Conservation (phyloP, 139 green algal species). For the Eudorina sp. region DNA sequence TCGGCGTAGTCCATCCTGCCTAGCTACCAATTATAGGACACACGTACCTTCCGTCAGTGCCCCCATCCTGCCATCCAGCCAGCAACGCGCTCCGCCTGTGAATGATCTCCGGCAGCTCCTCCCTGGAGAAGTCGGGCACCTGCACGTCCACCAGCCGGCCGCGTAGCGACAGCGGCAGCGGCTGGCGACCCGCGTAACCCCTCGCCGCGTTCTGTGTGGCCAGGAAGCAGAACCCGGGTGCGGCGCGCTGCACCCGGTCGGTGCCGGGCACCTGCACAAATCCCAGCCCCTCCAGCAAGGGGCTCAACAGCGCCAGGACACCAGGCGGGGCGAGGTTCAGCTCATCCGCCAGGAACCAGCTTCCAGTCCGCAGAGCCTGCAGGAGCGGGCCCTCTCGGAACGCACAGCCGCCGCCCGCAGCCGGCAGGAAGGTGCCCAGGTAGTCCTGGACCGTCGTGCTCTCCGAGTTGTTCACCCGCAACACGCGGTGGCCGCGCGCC, state of each 20-base stretch:
- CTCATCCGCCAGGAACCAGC: conserved; percentile 62
- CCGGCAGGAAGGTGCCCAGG: conserved; percentile 61
- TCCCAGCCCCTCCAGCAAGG: conserved; percentile 55
- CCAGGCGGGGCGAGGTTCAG: conserved; percentile 57
- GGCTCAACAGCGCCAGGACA: conserved; percentile 48
- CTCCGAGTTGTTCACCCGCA: conserved; percentile 53
- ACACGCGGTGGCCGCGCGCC: neutral
- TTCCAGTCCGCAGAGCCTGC: conserved; percentile 44
- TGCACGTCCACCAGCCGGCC: conserved; percentile 61
- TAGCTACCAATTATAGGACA: no score
- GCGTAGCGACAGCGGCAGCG: conserved; percentile 55
- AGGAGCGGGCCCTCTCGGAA: conserved; percentile 53
- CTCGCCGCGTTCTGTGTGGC: conserved; percentile 56
- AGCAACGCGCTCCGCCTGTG: neutral
- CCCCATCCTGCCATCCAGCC: no score
- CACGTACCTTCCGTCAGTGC: no score
- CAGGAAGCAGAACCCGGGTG: conserved; percentile 55
- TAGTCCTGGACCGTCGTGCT: conserved; percentile 58
- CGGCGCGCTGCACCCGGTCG: conserved; percentile 31
- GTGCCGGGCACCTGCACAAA: conserved; percentile 27
- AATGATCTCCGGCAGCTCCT: conserved; percentile 51
- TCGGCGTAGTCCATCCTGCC: no score
- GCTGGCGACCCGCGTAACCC: neutral
- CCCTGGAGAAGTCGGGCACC: conserved; percentile 20
- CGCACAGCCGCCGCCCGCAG: conserved; percentile 31